Base-by-base conservation (phyloP, 768 basidiomycete genomes). In the Sarcodon aspratus region DNA sequence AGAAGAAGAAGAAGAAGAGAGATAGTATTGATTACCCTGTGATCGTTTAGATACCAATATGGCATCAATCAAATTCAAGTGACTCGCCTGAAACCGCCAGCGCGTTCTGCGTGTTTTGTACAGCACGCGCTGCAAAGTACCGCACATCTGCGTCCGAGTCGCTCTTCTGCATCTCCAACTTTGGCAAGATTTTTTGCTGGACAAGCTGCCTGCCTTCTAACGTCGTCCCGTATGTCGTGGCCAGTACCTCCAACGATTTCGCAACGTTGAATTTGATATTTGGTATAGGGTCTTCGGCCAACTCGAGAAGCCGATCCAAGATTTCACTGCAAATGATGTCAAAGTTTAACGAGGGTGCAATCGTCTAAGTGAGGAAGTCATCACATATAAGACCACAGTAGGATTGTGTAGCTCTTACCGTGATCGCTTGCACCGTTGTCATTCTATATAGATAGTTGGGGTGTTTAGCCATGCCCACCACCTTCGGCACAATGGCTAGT, bases 181-280 rank as follows among this genome's bases (percentile, higher is more conserved):
- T 78, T 15, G 94, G 90, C 12, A 85, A 64, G 50, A 97, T 75
- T 63, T 78, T 82, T 54, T 81, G 72, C 55, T 75, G 74, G 21
- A 86, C 73, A 51, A 98, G 76, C 53, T 84, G 78, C 46, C 71
- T 76, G 6, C 95, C 96, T 48, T 89, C 85, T 0, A 75, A 60
- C 7, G 70, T 68, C 46, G 66, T 64, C 15, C 76, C 80, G 55
- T 88, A 82, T 0, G 85, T 76, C 13, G 69, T 69, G 1, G 89
- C 89, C 56, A 97, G 75, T 11, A 91, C 80, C 69, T 98, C 95
- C 57, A 98, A 70, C 27, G 88, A 84, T 66, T 97, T 98, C 21
- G 94, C 87, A 31, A 98, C 94, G 63, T 98, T 98, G 75, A 99
- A 99, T 35, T 96, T 89, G 64, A 99, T 98, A 66, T 99, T 99